These are phyloP conservation scores for Alloascoidea hylecoeti DNA, from an alignment of 805 yeast species.

Conservation along the genomic window DNA sequence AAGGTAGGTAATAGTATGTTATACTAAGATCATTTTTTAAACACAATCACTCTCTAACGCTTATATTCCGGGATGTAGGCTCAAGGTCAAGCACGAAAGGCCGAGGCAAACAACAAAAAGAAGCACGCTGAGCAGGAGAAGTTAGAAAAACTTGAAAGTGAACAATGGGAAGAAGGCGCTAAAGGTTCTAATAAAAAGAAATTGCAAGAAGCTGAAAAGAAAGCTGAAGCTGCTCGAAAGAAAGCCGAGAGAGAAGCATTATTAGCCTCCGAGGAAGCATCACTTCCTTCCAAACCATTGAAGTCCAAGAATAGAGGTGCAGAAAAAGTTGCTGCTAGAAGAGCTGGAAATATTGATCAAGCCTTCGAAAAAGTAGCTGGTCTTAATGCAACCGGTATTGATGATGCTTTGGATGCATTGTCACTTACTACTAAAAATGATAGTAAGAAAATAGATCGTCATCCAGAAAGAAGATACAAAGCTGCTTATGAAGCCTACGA, in stretches of 20 bases:
- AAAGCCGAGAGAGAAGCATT: constrained; percentile 73
- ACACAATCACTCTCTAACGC: constrained; percentile 2
- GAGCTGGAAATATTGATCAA: constrained; percentile 52
- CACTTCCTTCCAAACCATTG: constrained; percentile 42
- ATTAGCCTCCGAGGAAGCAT: constrained; percentile 48
- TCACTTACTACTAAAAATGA: constrained; percentile 44
- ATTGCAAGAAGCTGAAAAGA: constrained; percentile 52
- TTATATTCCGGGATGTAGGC: constrained; percentile 16
- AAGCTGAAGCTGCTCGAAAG: constrained; percentile 62
- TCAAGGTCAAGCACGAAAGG: constrained; percentile 53
- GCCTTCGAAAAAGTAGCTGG: constrained; percentile 33
- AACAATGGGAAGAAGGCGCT: constrained; percentile 58
- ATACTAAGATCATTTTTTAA: not conserved
- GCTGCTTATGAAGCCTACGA: constrained; percentile 66
- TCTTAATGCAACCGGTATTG: constrained; percentile 62
- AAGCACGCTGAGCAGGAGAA: constrained; percentile 32
- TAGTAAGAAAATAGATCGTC: constrained; percentile 52
- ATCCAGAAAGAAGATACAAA: constrained; percentile 80
- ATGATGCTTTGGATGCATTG: constrained; percentile 67
- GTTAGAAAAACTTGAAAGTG: constrained; percentile 39
- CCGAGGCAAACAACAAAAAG: constrained; percentile 47
- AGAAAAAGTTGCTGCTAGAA: constrained; percentile 47
- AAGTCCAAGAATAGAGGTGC: constrained; percentile 49
- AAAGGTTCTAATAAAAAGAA: constrained; percentile 60
- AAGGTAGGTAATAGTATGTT: constrained; percentile 16